Evolutionary conservation across 306 rosid species (phyloP).

Genomic region (Rosa multiflora): DNA sequence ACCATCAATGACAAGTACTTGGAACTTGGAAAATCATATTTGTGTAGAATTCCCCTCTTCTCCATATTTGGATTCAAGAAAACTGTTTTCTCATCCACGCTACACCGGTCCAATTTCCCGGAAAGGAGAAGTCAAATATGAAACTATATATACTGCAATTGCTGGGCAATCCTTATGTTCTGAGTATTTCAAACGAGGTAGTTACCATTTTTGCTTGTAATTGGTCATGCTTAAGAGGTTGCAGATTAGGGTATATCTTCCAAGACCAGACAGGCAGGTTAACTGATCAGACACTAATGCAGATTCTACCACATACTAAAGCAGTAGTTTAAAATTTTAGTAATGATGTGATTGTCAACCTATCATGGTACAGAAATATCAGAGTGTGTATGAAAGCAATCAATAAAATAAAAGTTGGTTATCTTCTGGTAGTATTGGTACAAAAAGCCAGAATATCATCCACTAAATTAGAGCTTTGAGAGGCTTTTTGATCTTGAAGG

Average conservation of each 20-base stretch:
- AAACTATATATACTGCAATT: background rate
- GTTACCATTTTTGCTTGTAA: conserved; percentile 1
- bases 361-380: background rate
- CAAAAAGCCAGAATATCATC: background rate
- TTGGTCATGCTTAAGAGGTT: background rate
- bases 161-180: background rate
- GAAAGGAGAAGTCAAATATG: background rate
- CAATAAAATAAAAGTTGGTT: conserved; percentile 14
- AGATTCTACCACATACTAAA: background rate
- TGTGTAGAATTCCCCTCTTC: background rate
- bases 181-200: background rate
- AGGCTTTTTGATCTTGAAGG: background rate
- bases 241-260: conserved; percentile 1
- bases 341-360: background rate
- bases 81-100: background rate
- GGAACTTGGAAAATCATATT: background rate
- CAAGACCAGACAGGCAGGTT: conserved; percentile 9
- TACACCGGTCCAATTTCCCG: background rate
- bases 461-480: background rate
- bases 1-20: background rate
- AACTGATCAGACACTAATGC: background rate
- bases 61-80: background rate
- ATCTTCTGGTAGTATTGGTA: background rate
- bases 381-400: background rate
- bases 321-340: background rate